Evolutionary conservation across 257 asterid genomes (phyloP), one percentile per base, ranked within the genome.

Genomic region (Plantago major): DNA sequence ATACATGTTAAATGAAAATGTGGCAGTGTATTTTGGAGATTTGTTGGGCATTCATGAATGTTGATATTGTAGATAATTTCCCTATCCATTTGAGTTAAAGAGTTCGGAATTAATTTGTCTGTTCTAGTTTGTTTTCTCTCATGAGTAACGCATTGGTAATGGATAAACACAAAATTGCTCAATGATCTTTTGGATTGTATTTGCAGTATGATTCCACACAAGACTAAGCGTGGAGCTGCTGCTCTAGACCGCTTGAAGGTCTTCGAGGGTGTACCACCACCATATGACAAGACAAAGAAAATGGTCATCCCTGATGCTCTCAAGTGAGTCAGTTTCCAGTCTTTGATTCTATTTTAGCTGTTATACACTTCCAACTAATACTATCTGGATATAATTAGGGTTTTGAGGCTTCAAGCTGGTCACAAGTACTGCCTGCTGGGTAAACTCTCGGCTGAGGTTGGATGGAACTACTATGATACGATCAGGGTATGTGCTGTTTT

Each of bases 221-320:
- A 87, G 86, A 84, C 94, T 22, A 87, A 87, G 72, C 76, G 95
- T 2, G 95, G 95, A 38, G 95, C 82, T n/a, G 95, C 95, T 73
- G 95, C 95, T 5, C 90, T 87, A 65, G 90, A 85, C 38, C 84
- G 90, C 57, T 66, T 87, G 88, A 84, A 87, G 82, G 95, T 84
- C 33, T 87, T 47, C 1, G 95, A 87, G 82, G 95, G 94, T 46
- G 67, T 87, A 1, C 95, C 95, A 5, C 84, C 94, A 2, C 95
- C 95, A 47, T 87, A 82, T 70, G 95, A 87, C 81, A 87, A 84
- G 76, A 76, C 66, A 1, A 87, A 87, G 82, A 84, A 85, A 70
- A 87, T 87, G 95, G 94, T 87, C 47, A 82, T 87, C 62, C 95
- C 95, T 3, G 95, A 87, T 75, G 94, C 94, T 58, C 90, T 87